Evolutionary conservation across 345 rosid species (phyloP), one percentile per base, ranked within the genome.

Genomic region (Bruguiera gymnorhiza): DNA sequence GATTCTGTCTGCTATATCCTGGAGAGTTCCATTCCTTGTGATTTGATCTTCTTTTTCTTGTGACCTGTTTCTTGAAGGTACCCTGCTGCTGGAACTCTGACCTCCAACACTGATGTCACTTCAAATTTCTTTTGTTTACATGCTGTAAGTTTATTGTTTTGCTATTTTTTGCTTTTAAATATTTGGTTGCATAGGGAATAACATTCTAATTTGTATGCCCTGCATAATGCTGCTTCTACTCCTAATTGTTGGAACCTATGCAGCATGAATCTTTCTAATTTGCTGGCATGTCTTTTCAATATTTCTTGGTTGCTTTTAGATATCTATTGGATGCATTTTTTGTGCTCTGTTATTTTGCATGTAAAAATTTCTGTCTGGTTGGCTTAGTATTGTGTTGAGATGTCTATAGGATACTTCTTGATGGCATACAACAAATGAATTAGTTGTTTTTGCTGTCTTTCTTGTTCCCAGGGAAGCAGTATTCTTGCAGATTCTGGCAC

Each of bases 401-500:
- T 6, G 4, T 55, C 13, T 36, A 8, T 5, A 55, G 18, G 19
- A 55, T 26, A 8, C 29, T 43, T 13, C 50, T 43, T 43, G 4
- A 21, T 46, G 50, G 30, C n/a, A 29, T 26, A 8, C 18, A 24
- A 58, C 27, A 63, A 55, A 71, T 58, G 69, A 53, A 75, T 66
- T 59, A 51, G 24, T 23, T 62, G 52, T 46, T 39, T 37, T 27
- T 31, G 32, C 50, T 66, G 21, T n/a, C 52, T 21, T 61, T 62
- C 32, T 65, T 62, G 66, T 37, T 69, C 64, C n/a, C 71, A 96
- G 99, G 97, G 97, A 34, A 79, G 82, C 62, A 96, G 97, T 81
- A 92, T 96, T 67, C 95, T 96, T 67, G 99, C 99, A 62, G 99
- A 96, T 80, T 88, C 98, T 51, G 99, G 96, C 68, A 90, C 99